Evolutionary conservation across 1,284 basidiomycete genomes (phyloP), one percentile per base, ranked within the genome.

Genomic region (Athelia sp.): DNA sequence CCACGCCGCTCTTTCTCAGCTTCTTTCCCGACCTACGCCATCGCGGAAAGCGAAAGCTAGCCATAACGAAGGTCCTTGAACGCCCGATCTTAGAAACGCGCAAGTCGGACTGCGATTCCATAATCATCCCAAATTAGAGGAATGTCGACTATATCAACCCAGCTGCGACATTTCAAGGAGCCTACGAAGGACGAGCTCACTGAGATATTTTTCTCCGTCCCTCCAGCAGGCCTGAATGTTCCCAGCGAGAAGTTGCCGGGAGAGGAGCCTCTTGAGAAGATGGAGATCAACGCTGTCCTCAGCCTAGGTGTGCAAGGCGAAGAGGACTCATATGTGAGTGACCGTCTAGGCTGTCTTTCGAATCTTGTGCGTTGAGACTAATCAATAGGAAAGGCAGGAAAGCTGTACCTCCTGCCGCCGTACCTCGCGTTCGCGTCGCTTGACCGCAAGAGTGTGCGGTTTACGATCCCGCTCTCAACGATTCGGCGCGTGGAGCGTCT

Each of bases 401-500:
- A 93, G 62, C 73, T 99, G 43, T 82, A 95, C 58, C 77, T 99
- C 35, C 80, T 97, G 45, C 83, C 92, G 21, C 92, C 93, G 1
- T 99, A 93, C 68, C 76, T 99, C 11, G 85, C 91, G 48, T 99
- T 99, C 70, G 75, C 86, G 23, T 97, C 93, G 9, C 73, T 97
- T 35, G 96, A 98, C 65, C 85, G 90, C 62, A 90, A 93, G 62
- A 94, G 91, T 22, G 94, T 95, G 53, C 81, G 89, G 43, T 93
- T 95, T 71, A 92, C 93, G 2, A 72, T 99, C 17, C 97, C 97
- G 40, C 76, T 99, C 32, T 94, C 90, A 52, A 95, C 93, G 2
- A 86, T 99, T 54, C 81, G 97, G 36, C 77, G 97, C 36, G 97
- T 99, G n/a, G 97, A 99, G 68, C 76, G 95, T 36, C 73, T 94